Percentiles rank a stretch among this genome's conserved stretches.
These are phyloP conservation scores for Colletotrichum incanum DNA, from an alignment of 2,329 filamentous ascomycete genomes.

Conservation along the genomic window DNA sequence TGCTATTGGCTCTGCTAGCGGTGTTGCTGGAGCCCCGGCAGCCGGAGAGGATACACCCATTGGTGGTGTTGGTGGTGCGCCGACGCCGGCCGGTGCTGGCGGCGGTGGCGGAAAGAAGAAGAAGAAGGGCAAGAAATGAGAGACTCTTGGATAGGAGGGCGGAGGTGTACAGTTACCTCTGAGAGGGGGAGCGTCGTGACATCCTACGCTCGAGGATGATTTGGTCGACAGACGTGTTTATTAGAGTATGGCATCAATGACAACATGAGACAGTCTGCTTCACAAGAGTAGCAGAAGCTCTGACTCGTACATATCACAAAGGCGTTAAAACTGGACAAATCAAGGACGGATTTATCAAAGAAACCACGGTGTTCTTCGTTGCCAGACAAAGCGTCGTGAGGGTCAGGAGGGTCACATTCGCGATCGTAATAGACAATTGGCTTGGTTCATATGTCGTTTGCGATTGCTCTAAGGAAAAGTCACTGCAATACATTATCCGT, in stretches of 20 bases:
- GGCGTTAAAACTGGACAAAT: neutral
- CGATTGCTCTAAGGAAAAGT: conserved; percentile 32
- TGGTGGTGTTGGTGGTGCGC: conserved; percentile 38
- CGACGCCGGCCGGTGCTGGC: conserved; percentile 51
- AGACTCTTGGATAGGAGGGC: neutral
- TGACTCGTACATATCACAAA: neutral
- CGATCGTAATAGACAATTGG: neutral
- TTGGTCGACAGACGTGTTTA: neutral
- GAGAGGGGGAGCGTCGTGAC: neutral
- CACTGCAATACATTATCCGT: conserved; percentile 40
- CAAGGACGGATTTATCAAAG: neutral
- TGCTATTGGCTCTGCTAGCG: conserved; percentile 48
- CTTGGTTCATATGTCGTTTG: conserved; percentile 20
- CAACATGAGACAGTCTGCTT: neutral
- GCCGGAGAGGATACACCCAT: conserved; percentile 48
- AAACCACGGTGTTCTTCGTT: too few relatives aligned
- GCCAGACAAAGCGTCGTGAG: neutral
- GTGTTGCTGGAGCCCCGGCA: conserved; percentile 13
- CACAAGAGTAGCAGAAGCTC: neutral
- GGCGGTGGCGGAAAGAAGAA: conserved; percentile 73
- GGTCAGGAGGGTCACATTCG: neutral
- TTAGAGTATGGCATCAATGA: neutral
- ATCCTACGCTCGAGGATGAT: neutral
- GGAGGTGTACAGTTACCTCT: neutral
- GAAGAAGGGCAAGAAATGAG: conserved; percentile 80